Base-by-base conservation (phyloP, 208 protist species). In the Leptomonas pyrrhocoris region DNA sequence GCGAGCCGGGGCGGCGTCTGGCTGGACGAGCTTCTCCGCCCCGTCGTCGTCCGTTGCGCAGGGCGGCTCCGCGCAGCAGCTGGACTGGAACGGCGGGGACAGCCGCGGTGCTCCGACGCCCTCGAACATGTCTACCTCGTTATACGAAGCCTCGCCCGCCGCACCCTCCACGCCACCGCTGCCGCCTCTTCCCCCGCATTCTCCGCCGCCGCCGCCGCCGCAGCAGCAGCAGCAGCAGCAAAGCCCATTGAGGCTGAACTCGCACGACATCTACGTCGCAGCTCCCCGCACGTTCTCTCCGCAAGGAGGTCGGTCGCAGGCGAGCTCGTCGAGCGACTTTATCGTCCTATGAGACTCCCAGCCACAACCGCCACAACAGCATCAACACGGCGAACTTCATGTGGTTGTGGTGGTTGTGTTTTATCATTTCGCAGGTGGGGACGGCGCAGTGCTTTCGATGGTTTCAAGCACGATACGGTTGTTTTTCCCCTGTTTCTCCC, bases 291-390 rank as follows among this genome's bases (percentile, higher is more conserved):
- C 61, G 1, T 31, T 9, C 7, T 67, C 49, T 1, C 61, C 43
- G 48, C 61, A 67, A 21, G 48, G 43, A 18, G 57, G 40, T 4
- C 57, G 50, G 16, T 75, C 70, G 45, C 70, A 68, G n/a, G 38
- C 25, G 34, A 75, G 70, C 43, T 75, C 70, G 2, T 62, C 30
- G 2, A 75, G 70, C 45, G 70, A 75, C 43, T 75, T 75, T 42
- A 60, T 66, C 9, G 46, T 70, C 19, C 57, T 68, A 15, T 75
- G 48, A 45, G 27, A 6, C 42, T 13, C 42, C 19, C 13, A 61
- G 45, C 21, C 0, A 23, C 18, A 50, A n/a, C n/a, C n/a, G n/a
- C n/a, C n/a, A n/a, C n/a, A n/a, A n/a, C n/a, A n/a, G n/a, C n/a
- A n/a, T n/a, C n/a, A n/a, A n/a, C n/a, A n/a, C n/a, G n/a, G n/a